phyloP scores from a whole-genome alignment of 2,329 filamentous ascomycete species.

The Pseudodiploospora longispora region DNA sequence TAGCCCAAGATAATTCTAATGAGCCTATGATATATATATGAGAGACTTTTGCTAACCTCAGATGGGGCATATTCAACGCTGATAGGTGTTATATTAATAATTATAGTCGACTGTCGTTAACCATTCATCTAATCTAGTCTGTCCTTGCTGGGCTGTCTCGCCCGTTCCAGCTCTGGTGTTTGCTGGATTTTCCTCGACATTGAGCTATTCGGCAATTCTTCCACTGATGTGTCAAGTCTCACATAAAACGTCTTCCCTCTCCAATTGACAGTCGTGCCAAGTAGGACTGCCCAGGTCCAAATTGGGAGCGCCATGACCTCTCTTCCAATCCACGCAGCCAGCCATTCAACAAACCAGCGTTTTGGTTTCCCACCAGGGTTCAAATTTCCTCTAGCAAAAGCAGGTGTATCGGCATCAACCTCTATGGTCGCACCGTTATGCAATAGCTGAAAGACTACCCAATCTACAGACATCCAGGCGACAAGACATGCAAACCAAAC shows the following conservation, averaged over 20 bases:
- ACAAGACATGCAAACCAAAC: slow-evolving; percentile 60
- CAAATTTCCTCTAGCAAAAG: slow-evolving; percentile 52
- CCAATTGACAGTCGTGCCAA: slow-evolving; percentile 85
- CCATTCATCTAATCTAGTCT: slow-evolving; percentile 14
- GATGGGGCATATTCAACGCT: too few relatives aligned
- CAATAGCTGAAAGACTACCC: slow-evolving; percentile 62
- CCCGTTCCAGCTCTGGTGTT: slow-evolving; percentile 15
- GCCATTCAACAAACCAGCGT: slow-evolving; percentile 61
- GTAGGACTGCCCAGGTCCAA: slow-evolving; percentile 82
- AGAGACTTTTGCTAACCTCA: too few relatives aligned
- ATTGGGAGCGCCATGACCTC: slow-evolving; percentile 79
- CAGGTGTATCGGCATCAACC: slow-evolving; percentile 62
- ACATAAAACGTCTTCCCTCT: slow-evolving; percentile 76
- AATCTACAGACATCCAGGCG: slow-evolving; percentile 69
- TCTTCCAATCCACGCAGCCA: slow-evolving; percentile 74
- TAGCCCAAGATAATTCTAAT: too few relatives aligned
- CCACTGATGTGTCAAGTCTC: slow-evolving; percentile 73
- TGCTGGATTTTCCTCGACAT: slow-evolving; percentile 4
- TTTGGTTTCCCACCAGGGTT: slow-evolving; percentile 30
- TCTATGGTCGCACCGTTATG: slow-evolving; percentile 67
- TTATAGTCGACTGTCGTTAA: not conserved
- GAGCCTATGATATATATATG: too few relatives aligned
- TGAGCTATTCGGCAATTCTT: slow-evolving; percentile 22
- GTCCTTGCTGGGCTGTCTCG: slow-evolving; percentile 16
- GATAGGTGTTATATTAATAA: too few relatives aligned